Base-by-base conservation (phyloP, 495 filamentous ascomycete genomes). In the Penicillium paradoxum region DNA sequence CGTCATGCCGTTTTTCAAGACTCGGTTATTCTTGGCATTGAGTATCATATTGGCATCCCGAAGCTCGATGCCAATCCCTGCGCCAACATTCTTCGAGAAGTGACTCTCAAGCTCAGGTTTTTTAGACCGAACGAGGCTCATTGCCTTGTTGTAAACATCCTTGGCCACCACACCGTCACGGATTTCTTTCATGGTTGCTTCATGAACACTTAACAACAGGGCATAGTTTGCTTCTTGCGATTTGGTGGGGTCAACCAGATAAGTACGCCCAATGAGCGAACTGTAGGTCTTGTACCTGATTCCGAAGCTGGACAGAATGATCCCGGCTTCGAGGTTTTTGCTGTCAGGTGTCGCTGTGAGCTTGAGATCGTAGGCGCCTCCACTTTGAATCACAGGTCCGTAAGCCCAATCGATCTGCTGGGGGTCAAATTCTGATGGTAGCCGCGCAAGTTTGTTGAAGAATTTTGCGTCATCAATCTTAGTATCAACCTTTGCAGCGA, bases 1-100 rank as follows among this genome's bases (percentile, higher is more conserved):
- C 4, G 95, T 97, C 93, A 97, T 99, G 57, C 95, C 95, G 65
- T 96, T 95, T 65, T 89, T 93, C 45, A 99, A 68, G 22, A 82
- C 78, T 13, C 91, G 78, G 21, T 74, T 82, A 65, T 88, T 96
- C 72, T 97, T 97, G 48, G 75, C 85, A 63, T 87, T 96, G 25
- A 99, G 75, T 4, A 90, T 63, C 51, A 97, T 79, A 4, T 86
- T 91, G 2, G 79, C 66, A 65, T 99, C 93, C 51, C 86, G 83
- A 43, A 84, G 84, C 74, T 99, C 93, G 37, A 97, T 90, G 51
- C 93, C 93, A 60, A 97, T 90, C 21, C 90, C 93, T 37, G 81
- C 84, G 43, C 93, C 93, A 33, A 96, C 82, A 53, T 84, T 95
- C 71, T 93, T 96, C 34, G 90, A 59, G 64, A 99, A 96, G 58